These are phyloP conservation scores for Acacia crassicarpa DNA, from an alignment of 306 rosid genomes.

Conservation along the genomic window DNA sequence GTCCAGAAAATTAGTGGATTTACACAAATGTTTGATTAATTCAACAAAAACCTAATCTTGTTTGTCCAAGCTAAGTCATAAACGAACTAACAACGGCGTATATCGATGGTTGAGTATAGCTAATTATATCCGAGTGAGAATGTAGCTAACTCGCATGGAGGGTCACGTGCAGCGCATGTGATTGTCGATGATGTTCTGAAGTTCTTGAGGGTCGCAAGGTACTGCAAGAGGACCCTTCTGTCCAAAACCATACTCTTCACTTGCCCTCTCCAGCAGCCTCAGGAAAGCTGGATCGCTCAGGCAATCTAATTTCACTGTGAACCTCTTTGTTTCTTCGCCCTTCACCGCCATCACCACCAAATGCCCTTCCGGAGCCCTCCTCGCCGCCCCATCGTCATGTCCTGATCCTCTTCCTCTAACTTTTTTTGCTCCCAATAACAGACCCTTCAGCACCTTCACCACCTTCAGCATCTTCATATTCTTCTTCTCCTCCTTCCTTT, in stretches of 20 bases:
- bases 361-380: conserved; percentile 49
- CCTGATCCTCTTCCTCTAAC: conserved; percentile 16
- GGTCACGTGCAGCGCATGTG: conserved; percentile 5
- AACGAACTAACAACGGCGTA: neutral
- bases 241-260: conserved; percentile 65
- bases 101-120: neutral
- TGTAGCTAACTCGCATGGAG: neutral
- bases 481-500: neutral
- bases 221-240: conserved; percentile 71
- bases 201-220: conserved; percentile 61
- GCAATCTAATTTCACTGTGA: conserved; percentile 54
- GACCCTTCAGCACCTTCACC: neutral
- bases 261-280: conserved; percentile 55
- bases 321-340: conserved; percentile 63
- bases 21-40: neutral
- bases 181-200: conserved; percentile 52
- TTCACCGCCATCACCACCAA: conserved; percentile 65
- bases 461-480: neutral
- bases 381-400: neutral
- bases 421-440: neutral
- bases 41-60: neutral
- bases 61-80: neutral
- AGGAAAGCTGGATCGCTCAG: conserved; percentile 57
- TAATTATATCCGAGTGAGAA: neutral
- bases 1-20: neutral